Evolutionary conservation across 148 eudicot genomes (phyloP), one percentile per base, ranked within the genome.

Genomic region (Drosera capensis): DNA sequence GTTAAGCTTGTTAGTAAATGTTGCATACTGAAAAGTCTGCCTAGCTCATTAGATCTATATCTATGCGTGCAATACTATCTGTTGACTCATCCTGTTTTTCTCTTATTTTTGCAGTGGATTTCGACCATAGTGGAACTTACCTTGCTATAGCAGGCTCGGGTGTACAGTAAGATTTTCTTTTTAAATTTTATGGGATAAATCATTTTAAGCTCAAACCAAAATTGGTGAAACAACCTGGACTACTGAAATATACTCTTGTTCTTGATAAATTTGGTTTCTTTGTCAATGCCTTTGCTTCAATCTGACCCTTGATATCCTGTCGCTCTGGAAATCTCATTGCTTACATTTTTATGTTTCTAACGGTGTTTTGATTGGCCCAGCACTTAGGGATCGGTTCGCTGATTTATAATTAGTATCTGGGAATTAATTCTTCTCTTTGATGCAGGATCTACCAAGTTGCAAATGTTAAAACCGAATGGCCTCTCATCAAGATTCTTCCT

Each of bases 391-490:
- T n/a, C n/a, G n/a, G n/a, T n/a, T 34, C n/a, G 38, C n/a, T 3
- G n/a, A 8, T 3, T 34, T 11, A 14, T 11, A 13, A 22, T 17
- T 43, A 17, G 9, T n/a, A 17, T 50, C 43, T 7, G 3, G 26
- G 7, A 2, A 11, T 20, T 1, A 0, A 5, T 1, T 14, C 8
- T 8, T 25, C 7, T 3, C 17, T 53, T 28, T 66, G 18, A 34
- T 70, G 70, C 84, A 88, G 97, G 55, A 86, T 88, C 15, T 83
- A 77, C 68, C 94, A 88, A 75, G 94, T 83, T 49, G 94, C 97
- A 16, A 88, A 71, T 44, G 92, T 88, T 20, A 87, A 87, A 60
- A 70, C 82, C 39, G 96, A 87, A 66, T 87, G 96, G 94, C 77
- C 82, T 46, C 71, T 80, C 59, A 58, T 80, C 56, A 77, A 77